Evolutionary conservation across 192 early-diverging fungal genomes (phyloP), one percentile per base, ranked within the genome.

Genomic region (Coemansia sp.): DNA sequence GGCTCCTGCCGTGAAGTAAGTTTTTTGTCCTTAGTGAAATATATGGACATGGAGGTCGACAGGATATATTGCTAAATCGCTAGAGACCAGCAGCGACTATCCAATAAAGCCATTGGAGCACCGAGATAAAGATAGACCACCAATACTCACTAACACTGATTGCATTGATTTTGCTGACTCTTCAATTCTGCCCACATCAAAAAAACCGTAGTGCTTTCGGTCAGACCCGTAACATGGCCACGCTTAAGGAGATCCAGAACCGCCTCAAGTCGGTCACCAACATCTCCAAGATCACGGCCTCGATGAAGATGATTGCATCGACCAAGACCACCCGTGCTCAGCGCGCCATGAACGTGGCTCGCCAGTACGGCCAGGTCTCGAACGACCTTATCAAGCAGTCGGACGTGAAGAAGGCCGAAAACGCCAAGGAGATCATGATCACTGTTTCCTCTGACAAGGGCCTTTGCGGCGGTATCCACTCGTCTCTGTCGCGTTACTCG

Each of bases 301-400:
- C 95, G 48, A 99, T 99, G 95, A 99, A 99, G 87, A 97, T 99
- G 94, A 99, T 99, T 96, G 95, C 97, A 39, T 97, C 97, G 42
- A 99, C 95, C 81, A 99, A 99, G 86, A 92, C 95, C 71, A 75
- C 84, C 25, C 76, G 82, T 58, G 90, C 94, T 29, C 91, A 95
- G 84, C 85, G 88, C 59, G 83, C 81, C 68, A 95, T 96, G 94
- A 89, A 92, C 72, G 75, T 83, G 58, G 95, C 93, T 28, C 91
- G 93, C 58, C 71, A 75, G 36, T 95, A 91, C 58, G 82, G 77
- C 60, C 56, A 80, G 60, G 68, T 73, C 35, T 80, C 76, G 52
- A 64, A 74, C 56, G 74, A 75, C 65, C 68, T 80, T 67, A 59
- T 76, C 53, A 65, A 75, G 70, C 77, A 83, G 65, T 86, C 91